These are phyloP conservation scores for Fusarium tricinctum DNA, from an alignment of 2,329 filamentous ascomycete species.

Conservation along the genomic window DNA sequence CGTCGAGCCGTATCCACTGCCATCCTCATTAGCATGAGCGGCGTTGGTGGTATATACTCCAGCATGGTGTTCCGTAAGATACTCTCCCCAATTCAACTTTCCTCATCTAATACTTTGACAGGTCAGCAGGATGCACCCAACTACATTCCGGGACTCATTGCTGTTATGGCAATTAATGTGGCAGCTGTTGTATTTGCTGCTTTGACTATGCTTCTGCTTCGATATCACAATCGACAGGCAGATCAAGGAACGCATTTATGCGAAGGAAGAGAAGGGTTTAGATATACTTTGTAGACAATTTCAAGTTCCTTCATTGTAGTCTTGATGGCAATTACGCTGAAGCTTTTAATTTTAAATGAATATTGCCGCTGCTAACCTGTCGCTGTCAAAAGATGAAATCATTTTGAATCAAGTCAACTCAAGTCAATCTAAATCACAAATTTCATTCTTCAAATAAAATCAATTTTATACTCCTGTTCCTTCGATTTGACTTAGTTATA, in stretches of 20 bases:
- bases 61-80: constrained; percentile 41
- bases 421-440: too few relatives aligned
- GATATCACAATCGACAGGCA: constrained; percentile 1
- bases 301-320: too few relatives aligned
- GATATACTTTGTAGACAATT: constrained; percentile 6
- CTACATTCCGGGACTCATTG: constrained; percentile 25
- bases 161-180: constrained; percentile 33
- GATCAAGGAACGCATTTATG: constrained; percentile 1
- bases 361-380: too few relatives aligned
- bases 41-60: constrained; percentile 31
- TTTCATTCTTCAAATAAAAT: too few relatives aligned
- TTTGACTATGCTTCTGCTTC: constrained; percentile 27
- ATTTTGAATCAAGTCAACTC: too few relatives aligned
- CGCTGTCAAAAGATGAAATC: too few relatives aligned
- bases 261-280: constrained; percentile 21
- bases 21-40: constrained; percentile 34
- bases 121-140: constrained; percentile 37
- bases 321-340: too few relatives aligned
- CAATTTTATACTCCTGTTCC: too few relatives aligned
- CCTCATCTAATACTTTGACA: accelerated
- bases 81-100: accelerated
- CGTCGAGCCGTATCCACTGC: constrained; percentile 33
- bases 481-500: too few relatives aligned
- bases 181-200: constrained; percentile 15
- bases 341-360: too few relatives aligned